Evolutionary conservation across 2,329 filamentous ascomycete species (phyloP), one percentile per base, ranked within the genome.

Genomic region (Knufia petricola): DNA sequence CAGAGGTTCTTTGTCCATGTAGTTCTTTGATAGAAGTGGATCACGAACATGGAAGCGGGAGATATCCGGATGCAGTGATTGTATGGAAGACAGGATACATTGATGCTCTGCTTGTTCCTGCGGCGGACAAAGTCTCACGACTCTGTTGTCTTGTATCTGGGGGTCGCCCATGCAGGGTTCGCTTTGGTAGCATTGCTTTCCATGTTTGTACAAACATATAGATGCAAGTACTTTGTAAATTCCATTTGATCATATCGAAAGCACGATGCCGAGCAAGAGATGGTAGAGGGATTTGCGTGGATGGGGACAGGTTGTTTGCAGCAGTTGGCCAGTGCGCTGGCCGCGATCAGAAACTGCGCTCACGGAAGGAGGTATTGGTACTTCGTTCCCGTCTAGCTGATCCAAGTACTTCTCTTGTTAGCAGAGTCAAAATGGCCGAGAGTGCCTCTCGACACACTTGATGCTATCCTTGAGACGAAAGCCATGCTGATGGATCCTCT

Each of bases 1-100:
- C 23, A 30, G 9, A 20, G 23, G 15, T 28, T 39, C 44, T 38
- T 47, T 47, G 44, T 47, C 30, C 20, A 24, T 19, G 8, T 19
- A 39, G 3, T 26, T 31, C 20, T 30, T 38, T 39, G 13, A 39
- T 47, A 3, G 32, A 47, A n/a, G n/a, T n/a, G n/a, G n/a, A n/a
- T n/a, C n/a, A n/a, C n/a, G n/a, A n/a, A n/a, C n/a, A n/a, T n/a
- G n/a, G n/a, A n/a, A n/a, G n/a, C n/a, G 2, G 20, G 19, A 39
- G 15, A 15, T 12, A 28, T 28, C 44, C 44, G 44, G 12, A 47
- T 38, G 44, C 44, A 20, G 20, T 39, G 41, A 20, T 31, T 44
- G 17, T 31, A 8, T 34, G 15, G n/a, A 4, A 10, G 10, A 12
- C 4, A 15, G 6, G 41, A 2, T 4, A 31, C 23, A 31, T 8